Evolutionary conservation across 805 yeast species (phyloP).

Genomic region (Starmera caribaea): DNA sequence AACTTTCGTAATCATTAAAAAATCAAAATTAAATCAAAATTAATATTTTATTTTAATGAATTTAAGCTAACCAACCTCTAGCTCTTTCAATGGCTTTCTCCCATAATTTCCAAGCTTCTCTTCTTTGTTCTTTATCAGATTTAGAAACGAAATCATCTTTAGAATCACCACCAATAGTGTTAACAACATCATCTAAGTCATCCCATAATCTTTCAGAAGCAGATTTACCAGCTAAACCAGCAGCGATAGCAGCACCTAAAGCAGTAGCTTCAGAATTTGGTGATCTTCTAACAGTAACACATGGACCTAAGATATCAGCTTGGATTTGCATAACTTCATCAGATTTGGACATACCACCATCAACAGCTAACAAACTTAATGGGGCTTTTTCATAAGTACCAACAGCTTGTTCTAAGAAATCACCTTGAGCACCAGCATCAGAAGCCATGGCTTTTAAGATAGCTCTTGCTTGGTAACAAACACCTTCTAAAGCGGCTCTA

Average conservation of each 20-base stretch:
- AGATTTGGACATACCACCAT: slow-evolving; percentile 93
- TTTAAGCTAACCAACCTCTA: slow-evolving; percentile 55
- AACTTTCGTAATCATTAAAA: too few species aligned
- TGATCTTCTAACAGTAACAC: slow-evolving; percentile 74
- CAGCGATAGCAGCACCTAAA: slow-evolving; percentile 92
- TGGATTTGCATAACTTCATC: slow-evolving; percentile 90
- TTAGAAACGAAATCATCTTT: slow-evolving; percentile 26
- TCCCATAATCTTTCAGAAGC: slow-evolving; percentile 62
- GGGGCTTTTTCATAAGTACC: slow-evolving; percentile 36
- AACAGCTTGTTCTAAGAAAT: slow-evolving; percentile 44
- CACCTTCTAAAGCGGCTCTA: slow-evolving; percentile 91
- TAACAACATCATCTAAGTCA: slow-evolving; percentile 57
- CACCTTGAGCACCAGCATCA: slow-evolving; percentile 55
- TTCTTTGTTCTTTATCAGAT: slow-evolving; percentile 44
- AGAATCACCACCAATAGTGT: slow-evolving; percentile 25
- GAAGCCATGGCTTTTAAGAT: slow-evolving; percentile 83
- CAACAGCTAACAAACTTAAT: slow-evolving; percentile 60
- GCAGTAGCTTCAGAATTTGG: slow-evolving; percentile 87
- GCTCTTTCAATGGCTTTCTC: slow-evolving; percentile 77
- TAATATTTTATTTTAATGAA: too few species aligned
- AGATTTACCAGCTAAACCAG: slow-evolving; percentile 54
- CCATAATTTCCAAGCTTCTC: slow-evolving; percentile 73
- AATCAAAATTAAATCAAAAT: too few species aligned
- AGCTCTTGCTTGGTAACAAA: slow-evolving; percentile 88
- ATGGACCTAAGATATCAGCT: slow-evolving; percentile 84